Base-by-base conservation (phyloP, 2,329 filamentous ascomycete species). In the Epicoccum nigrum region DNA sequence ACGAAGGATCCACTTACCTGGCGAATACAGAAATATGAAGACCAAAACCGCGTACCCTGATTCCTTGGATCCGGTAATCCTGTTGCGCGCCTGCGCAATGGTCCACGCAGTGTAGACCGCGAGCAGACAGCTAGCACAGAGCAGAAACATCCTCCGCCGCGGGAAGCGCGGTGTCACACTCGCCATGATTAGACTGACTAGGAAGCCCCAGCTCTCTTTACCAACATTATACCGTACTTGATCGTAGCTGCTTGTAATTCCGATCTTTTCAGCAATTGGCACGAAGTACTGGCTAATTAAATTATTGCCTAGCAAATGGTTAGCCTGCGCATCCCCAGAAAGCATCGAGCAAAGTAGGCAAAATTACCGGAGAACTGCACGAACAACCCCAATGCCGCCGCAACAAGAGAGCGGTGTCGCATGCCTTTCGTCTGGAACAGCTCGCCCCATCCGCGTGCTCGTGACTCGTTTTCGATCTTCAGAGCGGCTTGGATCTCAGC, bases 401-500 rank as follows among this genome's bases (percentile, higher is more conserved):
- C 77, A 40, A 88, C 82, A 19, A 81, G 77, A 33, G 87, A 74
- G 2, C 86, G 79, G 74, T 84, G 85, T 27, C 84, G 79, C 76
- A 88, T 88, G 15, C 85, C 85, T 59, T 76, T 78, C 8, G 86
- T 88, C 52, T 75, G 74, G 58, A 88, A 63, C 51, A 88, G 83
- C 63, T 87, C 84, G 5, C 79, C 56, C 72, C 86, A 89, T 50
- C 80, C 82, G 6, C 77, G 73, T 27, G 67, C 74, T 32, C 76
- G 73, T 20, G 74, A 75, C 16, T 79, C 71, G 54, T 80, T 80
- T 64, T 88, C 86, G 49, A 85, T 73, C 34, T 77, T 73, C 40
- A 88, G 81, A 4, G 84, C 86, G 61, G 85, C 79, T 55, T 80
- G 81, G 69, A 89, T 89, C 72, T 89, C 85, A 34, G 80, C 81